A percentile compares a stretch with the other conserved stretches of the same genome.
Evolutionary conservation across 2,329 filamentous ascomycete species (phyloP).

Genomic region (Aplosporella prunicola): DNA sequence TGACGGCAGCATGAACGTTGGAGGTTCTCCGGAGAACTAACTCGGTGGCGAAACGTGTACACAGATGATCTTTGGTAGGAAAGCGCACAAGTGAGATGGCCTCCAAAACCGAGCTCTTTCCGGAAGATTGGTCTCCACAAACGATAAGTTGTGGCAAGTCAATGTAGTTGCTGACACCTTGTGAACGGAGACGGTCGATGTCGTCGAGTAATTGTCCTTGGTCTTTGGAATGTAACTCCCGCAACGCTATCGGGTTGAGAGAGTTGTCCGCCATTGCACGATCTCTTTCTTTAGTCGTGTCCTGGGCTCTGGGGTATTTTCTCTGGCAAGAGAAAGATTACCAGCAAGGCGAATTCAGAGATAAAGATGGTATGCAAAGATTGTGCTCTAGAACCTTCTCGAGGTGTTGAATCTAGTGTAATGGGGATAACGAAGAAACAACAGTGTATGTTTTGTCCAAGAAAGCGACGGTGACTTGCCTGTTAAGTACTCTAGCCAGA

Average conservation of each 20-base stretch:
- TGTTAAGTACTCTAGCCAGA: no score
- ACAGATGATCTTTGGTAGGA: conserved; percentile 45
- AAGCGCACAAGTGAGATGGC: conserved; percentile 55
- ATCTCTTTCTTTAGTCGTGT: no score
- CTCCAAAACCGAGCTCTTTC: conserved; percentile 57
- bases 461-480: no score
- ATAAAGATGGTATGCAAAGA: no score
- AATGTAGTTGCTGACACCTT: conserved; percentile 36
- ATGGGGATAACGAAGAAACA: no score
- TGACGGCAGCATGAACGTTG: conserved; percentile 32
- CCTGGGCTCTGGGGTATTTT: no score
- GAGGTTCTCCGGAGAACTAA: conserved; percentile 41
- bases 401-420: no score
- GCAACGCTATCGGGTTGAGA: conserved; percentile 16
- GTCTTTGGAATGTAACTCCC: conserved; percentile 20
- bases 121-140: conserved; percentile 51
- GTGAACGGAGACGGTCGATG: conserved; percentile 43
- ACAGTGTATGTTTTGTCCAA: no score
- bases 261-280: no score
- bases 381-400: no score
- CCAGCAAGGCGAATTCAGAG: no score
- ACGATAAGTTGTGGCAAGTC: conserved; percentile 48
- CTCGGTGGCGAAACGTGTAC: conserved; percentile 54
- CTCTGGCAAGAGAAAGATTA: no score
- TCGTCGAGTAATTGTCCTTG: conserved; percentile 41